Evolutionary conservation across 495 filamentous ascomycete genomes (phyloP), one percentile per base, ranked within the genome.

Genomic region (Aspergillus biplanus): DNA sequence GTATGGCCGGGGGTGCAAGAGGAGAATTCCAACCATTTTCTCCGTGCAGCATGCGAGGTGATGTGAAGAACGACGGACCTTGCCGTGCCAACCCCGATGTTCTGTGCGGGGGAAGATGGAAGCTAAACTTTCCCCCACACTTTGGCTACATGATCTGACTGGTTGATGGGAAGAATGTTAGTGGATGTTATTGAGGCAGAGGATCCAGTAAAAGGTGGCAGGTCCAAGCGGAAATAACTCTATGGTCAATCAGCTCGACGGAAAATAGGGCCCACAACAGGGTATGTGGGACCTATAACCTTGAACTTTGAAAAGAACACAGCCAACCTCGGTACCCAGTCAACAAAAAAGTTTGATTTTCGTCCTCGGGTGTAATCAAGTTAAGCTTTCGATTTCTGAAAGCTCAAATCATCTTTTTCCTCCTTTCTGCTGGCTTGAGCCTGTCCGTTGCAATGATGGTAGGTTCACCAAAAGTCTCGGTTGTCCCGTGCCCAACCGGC

Each of bases 111-210:
- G 46, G 46, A 49, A 49, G 5, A 5, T 6, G 18, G 18, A 21
- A 49, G 46, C 46, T 49, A 18, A 49, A 18, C 18, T 49, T 18
- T 49, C 46, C 46, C 46, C 46, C 46, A 49, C 15, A 49, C 18
- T 49, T 49, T 6, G 7, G 18, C 15, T 21, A 49, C 18, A 16
- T 18, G 7, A 18, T 49, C 12, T 16, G 46, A 18, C 15, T 18
- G 46, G 46, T 16, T 15, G 46, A 16, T 4, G 12, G 15, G 46
- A 18, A 49, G 46, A 16, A n/a, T 11, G n/a, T 44, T 44, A 3
- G 39, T 44, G 39, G 11, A n/a, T 44, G 39, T 44, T 9, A 44
- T 44, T 44, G 46, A 49, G 16, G 46, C 21, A 16, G 46, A 49
- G 8, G 6, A 49, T 21, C 46, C 46, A 49, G 46, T 49, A 7